Evolutionary conservation across 2,329 filamentous ascomycete genomes (phyloP).

Genomic region (Botrytis sinoallii): DNA sequence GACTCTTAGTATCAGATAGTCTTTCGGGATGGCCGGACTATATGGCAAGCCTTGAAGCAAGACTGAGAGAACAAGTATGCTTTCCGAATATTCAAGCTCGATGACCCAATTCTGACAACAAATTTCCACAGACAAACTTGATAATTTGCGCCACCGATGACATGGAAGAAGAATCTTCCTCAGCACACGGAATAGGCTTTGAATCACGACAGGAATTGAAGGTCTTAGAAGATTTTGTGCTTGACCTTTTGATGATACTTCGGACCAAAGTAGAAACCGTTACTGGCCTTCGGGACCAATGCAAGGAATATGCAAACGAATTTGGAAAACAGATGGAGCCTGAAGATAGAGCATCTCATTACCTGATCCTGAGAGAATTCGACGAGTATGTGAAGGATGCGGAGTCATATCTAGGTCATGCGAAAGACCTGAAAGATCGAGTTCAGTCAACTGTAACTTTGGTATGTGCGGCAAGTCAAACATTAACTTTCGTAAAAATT

Average conservation of each 20-base stretch:
- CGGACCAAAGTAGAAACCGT: constrained; percentile 21
- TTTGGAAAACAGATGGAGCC: background rate
- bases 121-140: background rate
- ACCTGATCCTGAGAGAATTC: constrained; percentile 23
- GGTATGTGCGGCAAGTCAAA: constrained; percentile 15
- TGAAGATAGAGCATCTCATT: constrained; percentile 1
- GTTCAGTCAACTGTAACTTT: constrained; percentile 25
- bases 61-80: constrained; percentile 21
- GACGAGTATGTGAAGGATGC: constrained; percentile 24
- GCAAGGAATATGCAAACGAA: background rate
- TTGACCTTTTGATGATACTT: constrained; percentile 28
- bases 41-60: constrained; percentile 24
- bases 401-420: constrained; percentile 20
- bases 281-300: constrained; percentile 16
- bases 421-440: constrained; percentile 21
- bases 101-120: background rate
- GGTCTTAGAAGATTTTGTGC: constrained; percentile 26
- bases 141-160: background rate
- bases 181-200: constrained; percentile 26
- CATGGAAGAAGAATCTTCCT: constrained; percentile 19
- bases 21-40: constrained; percentile 27
- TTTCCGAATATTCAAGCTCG: background rate
- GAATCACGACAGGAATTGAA: constrained; percentile 28
- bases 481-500: background rate
- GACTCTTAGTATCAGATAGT: constrained; percentile 25